Base-by-base conservation (phyloP, 148 eudicot genomes). In the Chenopodium berlandieri region DNA sequence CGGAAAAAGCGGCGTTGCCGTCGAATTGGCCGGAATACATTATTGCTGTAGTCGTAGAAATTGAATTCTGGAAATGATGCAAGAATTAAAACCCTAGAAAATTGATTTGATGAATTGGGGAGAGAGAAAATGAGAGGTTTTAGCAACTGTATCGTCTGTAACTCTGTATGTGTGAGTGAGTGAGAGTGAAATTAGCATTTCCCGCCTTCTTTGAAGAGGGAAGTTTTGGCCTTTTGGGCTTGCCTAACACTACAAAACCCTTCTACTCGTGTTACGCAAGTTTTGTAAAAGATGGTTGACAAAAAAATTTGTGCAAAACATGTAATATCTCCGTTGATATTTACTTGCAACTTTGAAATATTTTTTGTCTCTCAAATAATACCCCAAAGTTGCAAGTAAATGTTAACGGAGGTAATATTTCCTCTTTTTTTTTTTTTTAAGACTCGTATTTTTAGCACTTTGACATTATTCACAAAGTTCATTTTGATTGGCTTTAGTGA, bases 1-100 rank as follows among this genome's bases (percentile, higher is more conserved):
- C 95, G 80, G 91, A 48, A 84, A 90, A 89, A 79, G 91, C 93
- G 40, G 95, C 88, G 85, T 76, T 83, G 69, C 94, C 89, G 54
- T 92, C 94, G 84, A 91, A 91, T 78, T 90, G 86, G 78, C 87
- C 87, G 19, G 17, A 79, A 40, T 79, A 81, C 87, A 84, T 86
- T 60, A 40, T 46, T 62, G 30, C 4, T 37, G 20, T 13, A 27
- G 0, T 79, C 50, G 0, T 20, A 23, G 34, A 27, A 6, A 40
- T 40, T 60, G 37, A 20, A 37, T 64, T 22, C 9, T 23, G 27
- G 48, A 75, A 23, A 23, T 9, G 4, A 46, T 52, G 32, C 46
- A 71, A 63, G 17, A 69, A 22, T 58, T 40, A 1, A 66, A 77
- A 84, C 84, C 86, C 86, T 84, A 84, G 74, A 77, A 81, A 81